Conservation (phyloP, 306 rosid species). For the Pueraria montana region DNA sequence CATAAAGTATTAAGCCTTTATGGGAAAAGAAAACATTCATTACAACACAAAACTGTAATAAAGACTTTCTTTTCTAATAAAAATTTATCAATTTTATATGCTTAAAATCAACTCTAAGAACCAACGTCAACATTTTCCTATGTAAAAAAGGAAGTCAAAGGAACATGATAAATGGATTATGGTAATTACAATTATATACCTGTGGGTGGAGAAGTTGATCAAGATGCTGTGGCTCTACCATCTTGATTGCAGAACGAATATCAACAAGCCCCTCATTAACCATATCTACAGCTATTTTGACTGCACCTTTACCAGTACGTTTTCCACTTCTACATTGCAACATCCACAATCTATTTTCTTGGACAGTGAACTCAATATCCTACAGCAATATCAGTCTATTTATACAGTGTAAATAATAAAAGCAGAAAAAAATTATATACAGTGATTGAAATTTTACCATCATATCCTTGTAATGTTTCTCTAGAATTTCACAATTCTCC, state of each 20-base stretch:
- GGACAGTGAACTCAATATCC: slow-evolving; percentile 99
- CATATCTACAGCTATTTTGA: slow-evolving; percentile 95
- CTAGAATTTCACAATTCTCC: slow-evolving; percentile 91
- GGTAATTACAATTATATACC: slow-evolving; percentile 55
- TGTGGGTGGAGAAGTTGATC: slow-evolving; percentile 98
- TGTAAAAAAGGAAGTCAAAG: slow-evolving; percentile 18
- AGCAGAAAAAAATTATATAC: not conserved
- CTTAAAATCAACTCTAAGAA: not conserved
- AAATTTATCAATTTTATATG: not conserved
- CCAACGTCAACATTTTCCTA: not conserved
- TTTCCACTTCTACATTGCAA: slow-evolving; percentile 95
- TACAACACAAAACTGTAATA: not conserved
- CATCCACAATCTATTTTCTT: slow-evolving; percentile 97
- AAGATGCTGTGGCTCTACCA: slow-evolving; percentile 96
- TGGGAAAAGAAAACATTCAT: not conserved
- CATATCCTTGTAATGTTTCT: slow-evolving; percentile 96
- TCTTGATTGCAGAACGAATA: slow-evolving; percentile 72
- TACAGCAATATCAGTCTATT: slow-evolving; percentile 47
- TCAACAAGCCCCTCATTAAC: slow-evolving; percentile 89
- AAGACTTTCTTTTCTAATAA: not conserved
- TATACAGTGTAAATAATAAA: not conserved
- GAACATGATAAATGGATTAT: slow-evolving; percentile 13
- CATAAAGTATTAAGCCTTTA: not conserved
- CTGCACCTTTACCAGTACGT: slow-evolving; percentile 93
- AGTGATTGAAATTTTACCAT: slow-evolving; percentile 65